phyloP scores from a whole-genome alignment of 345 rosid species.

The Tarenaya hassleriana region DNA sequence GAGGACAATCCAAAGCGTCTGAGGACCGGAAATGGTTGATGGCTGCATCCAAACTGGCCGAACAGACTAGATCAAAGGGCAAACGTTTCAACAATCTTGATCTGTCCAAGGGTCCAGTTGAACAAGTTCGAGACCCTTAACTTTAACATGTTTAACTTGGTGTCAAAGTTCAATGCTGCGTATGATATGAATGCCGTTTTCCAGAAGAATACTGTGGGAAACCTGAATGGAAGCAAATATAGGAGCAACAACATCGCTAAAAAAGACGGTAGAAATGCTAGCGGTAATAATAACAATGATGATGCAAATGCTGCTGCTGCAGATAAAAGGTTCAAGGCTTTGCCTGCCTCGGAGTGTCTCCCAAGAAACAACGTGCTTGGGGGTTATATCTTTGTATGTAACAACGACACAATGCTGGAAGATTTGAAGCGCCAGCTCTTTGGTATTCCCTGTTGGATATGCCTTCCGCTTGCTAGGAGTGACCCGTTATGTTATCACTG shows the following conservation, averaged over 20 bases:
- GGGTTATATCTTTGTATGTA: conserved; percentile 90
- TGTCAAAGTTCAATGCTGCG: conserved; percentile 44
- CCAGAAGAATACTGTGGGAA: conserved; percentile 46
- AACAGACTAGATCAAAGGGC: conserved; percentile 65
- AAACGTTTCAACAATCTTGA: conserved; percentile 80
- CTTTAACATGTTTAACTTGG: conserved; percentile 72
- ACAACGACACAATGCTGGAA: conserved; percentile 96
- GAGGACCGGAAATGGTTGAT: conserved; percentile 84
- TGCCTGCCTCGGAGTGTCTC: conserved; percentile 86
- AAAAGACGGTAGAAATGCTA: conserved; percentile 43
- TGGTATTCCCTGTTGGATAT: conserved; percentile 36
- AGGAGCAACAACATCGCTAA: conserved; percentile 38
- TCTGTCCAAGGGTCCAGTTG: conserved; percentile 62
- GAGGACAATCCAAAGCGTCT: conserved; percentile 69
- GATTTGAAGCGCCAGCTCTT: conserved; percentile 88
- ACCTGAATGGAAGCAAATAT: conserved; percentile 45
- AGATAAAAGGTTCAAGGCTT: conserved; percentile 48
- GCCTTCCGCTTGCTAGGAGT: too few relatives aligned
- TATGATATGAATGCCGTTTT: conserved; percentile 58
- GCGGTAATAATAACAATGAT: conserved; percentile 37
- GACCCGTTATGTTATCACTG: not conserved
- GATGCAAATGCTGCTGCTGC: conserved; percentile 28
- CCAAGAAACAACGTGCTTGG: conserved; percentile 90
- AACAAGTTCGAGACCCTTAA: too few relatives aligned
- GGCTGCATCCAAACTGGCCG: conserved; percentile 86